Evolutionary conservation across 2,329 filamentous ascomycete species (phyloP).

Genomic region (Corinectria fuckeliana): DNA sequence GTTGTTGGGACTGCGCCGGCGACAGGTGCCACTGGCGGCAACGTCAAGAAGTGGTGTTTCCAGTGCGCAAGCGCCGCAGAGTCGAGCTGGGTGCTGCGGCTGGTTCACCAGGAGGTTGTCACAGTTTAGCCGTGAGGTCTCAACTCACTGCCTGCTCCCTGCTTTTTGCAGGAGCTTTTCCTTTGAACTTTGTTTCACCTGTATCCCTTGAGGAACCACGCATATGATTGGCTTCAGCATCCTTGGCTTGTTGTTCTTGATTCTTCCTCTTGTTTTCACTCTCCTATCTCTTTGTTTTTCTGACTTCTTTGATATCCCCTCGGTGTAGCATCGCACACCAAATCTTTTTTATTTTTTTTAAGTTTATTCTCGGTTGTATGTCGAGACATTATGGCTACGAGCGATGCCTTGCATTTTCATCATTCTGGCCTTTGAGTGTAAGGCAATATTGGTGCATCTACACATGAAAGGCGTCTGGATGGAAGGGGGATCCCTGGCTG

Average conservation of each 20-base stretch:
- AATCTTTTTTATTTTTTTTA: conserved; percentile 10
- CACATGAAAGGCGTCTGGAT: conserved; percentile 33
- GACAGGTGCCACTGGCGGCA: conserved; percentile 58
- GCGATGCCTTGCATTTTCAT: conserved; percentile 32
- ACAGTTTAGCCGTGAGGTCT: conserved; percentile 37
- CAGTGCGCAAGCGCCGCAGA: conserved; percentile 61
- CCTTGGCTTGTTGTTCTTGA: not conserved
- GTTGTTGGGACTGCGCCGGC: conserved; percentile 59
- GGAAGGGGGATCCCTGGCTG: conserved; percentile 13
- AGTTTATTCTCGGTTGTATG: conserved; percentile 11
- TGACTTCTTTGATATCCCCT: conserved; percentile 36
- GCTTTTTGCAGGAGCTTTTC: not conserved
- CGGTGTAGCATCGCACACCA: conserved; percentile 21
- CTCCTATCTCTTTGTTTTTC: conserved; percentile 12
- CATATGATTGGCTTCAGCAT: not conserved
- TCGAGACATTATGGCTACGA: conserved; percentile 11
- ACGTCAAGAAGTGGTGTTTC: conserved; percentile 69
- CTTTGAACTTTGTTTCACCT: not conserved
- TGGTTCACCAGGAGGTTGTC: conserved; percentile 64
- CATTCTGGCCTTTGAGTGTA: conserved; percentile 17
- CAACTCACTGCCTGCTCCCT: not conserved
- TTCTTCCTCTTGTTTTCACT: not conserved
- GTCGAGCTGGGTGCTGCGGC: conserved; percentile 61
- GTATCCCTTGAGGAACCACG: conserved; percentile 4
- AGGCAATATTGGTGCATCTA: conserved; percentile 30